Base-by-base conservation (phyloP, 164 flowering plant genomes). In the Annona squamosa region DNA sequence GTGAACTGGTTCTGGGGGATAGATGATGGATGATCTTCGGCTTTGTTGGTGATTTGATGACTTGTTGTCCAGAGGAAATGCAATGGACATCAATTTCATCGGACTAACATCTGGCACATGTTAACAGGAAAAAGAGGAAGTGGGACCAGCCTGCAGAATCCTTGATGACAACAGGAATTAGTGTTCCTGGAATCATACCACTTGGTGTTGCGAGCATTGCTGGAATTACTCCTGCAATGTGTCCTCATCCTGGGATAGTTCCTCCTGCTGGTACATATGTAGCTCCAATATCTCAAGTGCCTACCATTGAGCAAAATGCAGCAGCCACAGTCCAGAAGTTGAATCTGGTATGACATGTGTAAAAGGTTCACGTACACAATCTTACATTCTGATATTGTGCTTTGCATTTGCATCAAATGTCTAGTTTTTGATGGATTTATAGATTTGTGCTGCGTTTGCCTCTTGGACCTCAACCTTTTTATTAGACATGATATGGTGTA, bases 121-220 rank as follows among this genome's bases (percentile, higher is more conserved):
- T 68, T 48, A 74, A 68, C 84, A 96, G 99, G 75, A 96, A 78
- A 81, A 93, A 86, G 88, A 89, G 98, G 77, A 96, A 91, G 81
- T 96, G 99, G 99, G 98, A 96, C 82, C 95, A 91, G 78, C 99
- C 98, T 73, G 97, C 92, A 3, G 95, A 87, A 79, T 77, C 86
- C 2, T 79, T 92, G 72, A 77, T 87, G 69, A 77, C 96, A 65
- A 85, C 85, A 70, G 90, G 89, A 47, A 59, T 82, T 6, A 83
- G 82, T 26, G 76, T 83, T 43, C 84, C 90, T 75, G 88, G 86
- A 65, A 79, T 83, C 65, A 74, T 83, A 46, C 89, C 90, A 44
- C 64, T 80, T 69, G 81, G 80, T 52, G 13, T 75, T 67, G 88
- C 84, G 26, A 56, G 82, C 57, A 64, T 84, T 81, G 76, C 71